Conservation (phyloP, 495 filamentous ascomycete genomes). For the Baudoinia panamericana region DNA sequence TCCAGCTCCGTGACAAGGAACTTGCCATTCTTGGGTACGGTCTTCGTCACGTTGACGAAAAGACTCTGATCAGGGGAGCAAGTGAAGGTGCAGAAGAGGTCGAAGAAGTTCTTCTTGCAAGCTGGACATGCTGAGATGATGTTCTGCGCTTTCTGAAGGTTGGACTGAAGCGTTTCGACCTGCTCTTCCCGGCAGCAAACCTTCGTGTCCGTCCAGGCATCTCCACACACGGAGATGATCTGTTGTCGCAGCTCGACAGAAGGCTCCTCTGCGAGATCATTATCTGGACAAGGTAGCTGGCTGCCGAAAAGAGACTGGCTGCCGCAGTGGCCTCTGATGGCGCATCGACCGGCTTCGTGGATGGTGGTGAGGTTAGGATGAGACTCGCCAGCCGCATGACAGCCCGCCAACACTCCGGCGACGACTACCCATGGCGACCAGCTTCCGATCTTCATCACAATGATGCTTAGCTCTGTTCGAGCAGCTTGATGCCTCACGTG, state of each 20-base stretch:
- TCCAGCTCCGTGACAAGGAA: constrained; percentile 73
- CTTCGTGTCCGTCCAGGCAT: constrained; percentile 65
- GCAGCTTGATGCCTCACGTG: too few relatives aligned
- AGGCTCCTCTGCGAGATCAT: constrained; percentile 64
- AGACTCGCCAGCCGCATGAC: not conserved
- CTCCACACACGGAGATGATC: constrained; percentile 73
- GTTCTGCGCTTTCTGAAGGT: constrained; percentile 71
- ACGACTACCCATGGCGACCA: constrained; percentile 5
- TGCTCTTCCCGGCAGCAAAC: constrained; percentile 80
- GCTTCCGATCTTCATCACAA: constrained; percentile 6
- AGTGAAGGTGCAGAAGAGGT: constrained; percentile 93
- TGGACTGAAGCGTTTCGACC: constrained; percentile 64
- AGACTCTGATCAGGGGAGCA: constrained; percentile 94
- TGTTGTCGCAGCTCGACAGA: constrained; percentile 54
- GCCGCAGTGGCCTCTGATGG: constrained; percentile 82
- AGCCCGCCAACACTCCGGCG: not conserved
- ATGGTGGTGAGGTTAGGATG: constrained; percentile 40
- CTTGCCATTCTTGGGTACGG: constrained; percentile 52
- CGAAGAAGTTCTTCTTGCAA: constrained; percentile 94
- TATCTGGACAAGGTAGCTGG: constrained; percentile 88
- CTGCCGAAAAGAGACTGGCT: constrained; percentile 76
- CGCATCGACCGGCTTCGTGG: constrained; percentile 83
- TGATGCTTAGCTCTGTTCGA: too few relatives aligned
- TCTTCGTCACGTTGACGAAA: constrained; percentile 84
- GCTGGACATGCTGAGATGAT: constrained; percentile 89